phyloP scores from a whole-genome alignment of 306 rosid species.

The Prunus davidiana region DNA sequence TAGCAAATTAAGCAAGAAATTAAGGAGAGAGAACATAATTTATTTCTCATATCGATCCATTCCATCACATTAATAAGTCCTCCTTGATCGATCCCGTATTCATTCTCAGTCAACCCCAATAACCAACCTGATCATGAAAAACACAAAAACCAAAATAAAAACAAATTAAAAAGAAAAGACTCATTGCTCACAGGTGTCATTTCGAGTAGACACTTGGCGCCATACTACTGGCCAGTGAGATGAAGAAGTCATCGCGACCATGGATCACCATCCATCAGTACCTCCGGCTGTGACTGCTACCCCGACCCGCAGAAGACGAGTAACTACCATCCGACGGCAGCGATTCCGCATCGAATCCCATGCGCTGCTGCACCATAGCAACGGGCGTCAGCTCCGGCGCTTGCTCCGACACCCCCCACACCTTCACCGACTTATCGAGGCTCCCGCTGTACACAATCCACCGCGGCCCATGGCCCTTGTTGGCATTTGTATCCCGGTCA shows the following conservation, averaged over 20 bases:
- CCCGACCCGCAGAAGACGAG: constrained; percentile 42
- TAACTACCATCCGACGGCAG: constrained; percentile 49
- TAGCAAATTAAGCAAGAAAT: neutral
- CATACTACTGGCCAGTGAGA: neutral
- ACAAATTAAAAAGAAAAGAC: neutral
- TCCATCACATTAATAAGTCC: neutral
- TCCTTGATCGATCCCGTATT: too few species aligned
- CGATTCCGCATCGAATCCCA: constrained; percentile 36
- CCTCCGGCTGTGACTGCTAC: constrained; percentile 22
- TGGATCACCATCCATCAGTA: constrained; percentile 1
- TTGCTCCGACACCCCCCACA: constrained; percentile 68
- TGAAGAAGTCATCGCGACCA: neutral
- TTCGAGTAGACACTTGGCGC: constrained; percentile 1
- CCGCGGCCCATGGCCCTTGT: constrained; percentile 23
- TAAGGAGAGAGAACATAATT: neutral
- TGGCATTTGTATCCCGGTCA: constrained; percentile 29
- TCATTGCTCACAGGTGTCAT: neutral
- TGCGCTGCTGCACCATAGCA: constrained; percentile 12
- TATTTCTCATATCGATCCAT: neutral
- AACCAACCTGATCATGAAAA: neutral
- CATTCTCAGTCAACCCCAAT: neutral
- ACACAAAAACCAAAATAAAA: neutral
- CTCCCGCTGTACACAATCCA: constrained; percentile 90
- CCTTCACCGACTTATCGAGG: constrained; percentile 89
- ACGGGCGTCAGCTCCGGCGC: constrained; percentile 22